Conservation (phyloP, 176 grass and related monocot species). For the Pontederia crassipes region DNA sequence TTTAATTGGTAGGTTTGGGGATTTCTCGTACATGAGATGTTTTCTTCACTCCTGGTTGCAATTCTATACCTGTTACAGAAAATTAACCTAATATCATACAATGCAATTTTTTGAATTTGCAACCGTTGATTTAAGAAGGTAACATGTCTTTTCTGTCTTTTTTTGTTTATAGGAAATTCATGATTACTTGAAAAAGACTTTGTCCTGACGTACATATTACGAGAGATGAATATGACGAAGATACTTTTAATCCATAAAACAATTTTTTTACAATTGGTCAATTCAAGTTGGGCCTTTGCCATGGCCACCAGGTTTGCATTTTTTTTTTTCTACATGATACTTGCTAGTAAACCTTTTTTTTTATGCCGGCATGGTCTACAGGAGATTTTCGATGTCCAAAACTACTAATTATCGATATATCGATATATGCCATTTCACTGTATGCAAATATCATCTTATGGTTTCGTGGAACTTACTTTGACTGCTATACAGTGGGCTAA, state of each 20-base stretch:
- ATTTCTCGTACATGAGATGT: no score
- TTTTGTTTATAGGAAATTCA: conserved; percentile 58
- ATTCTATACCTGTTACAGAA: no score
- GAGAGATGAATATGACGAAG: conserved; percentile 87
- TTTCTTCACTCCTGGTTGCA: no score
- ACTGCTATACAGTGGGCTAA: no score
- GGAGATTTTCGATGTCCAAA: no score
- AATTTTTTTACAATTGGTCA: conserved; percentile 97
- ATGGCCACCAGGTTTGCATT: conserved; percentile 81
- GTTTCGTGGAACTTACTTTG: no score
- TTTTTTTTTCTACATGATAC: conserved; percentile 1
- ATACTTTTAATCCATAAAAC: conserved; percentile 79
- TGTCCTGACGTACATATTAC: conserved; percentile 93
- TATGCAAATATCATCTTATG: no score
- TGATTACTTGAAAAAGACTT: conserved; percentile 94
- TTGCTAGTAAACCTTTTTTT: not conserved
- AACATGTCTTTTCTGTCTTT: not conserved
- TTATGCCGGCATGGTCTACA: no score
- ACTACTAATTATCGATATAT: no score
- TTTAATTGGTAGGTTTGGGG: no score
- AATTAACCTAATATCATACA: no score
- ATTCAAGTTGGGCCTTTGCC: conserved; percentile 93
- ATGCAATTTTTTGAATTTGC: not conserved
- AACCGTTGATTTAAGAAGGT: not conserved
- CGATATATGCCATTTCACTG: not conserved